Conservation (phyloP, 106 monocot genomes). For the Dioscorea zingiberensis region DNA sequence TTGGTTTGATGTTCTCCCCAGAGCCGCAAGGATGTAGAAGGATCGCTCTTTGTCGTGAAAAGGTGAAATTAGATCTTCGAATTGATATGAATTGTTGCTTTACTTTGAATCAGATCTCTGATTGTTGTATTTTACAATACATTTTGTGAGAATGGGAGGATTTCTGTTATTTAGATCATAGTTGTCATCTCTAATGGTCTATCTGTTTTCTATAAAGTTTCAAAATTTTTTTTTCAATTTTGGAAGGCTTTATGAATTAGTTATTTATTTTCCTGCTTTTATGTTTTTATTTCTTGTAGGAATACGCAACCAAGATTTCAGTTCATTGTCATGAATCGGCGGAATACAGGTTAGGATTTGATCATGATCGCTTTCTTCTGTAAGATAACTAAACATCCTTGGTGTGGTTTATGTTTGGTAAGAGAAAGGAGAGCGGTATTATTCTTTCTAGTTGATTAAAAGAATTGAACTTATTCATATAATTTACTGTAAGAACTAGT, state of each 20-base stretch:
- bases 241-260: background rate
- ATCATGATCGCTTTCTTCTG: background rate
- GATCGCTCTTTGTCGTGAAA: constrained; percentile 89
- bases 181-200: too few relatives aligned
- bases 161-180: background rate
- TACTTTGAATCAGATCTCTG: background rate
- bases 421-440: too few relatives aligned
- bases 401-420: too few relatives aligned
- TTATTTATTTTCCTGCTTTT: too few relatives aligned
- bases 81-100: background rate
- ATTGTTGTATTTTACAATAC: background rate
- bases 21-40: constrained; percentile 95
- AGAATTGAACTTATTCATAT: too few relatives aligned
- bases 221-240: background rate
- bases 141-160: background rate
- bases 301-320: constrained; percentile 90
- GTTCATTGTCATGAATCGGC: constrained; percentile 94
- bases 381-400: background rate
- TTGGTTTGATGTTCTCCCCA: constrained; percentile 11
- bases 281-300: constrained; percentile 24
- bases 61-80: constrained; percentile 36
- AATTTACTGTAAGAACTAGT: too few relatives aligned
- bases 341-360: constrained; percentile 60
- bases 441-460: too few relatives aligned
- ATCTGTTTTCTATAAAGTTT: background rate